A percentile compares a stretch with the other conserved stretches of the same genome.
Evolutionary conservation across 495 filamentous ascomycete species (phyloP).

Genomic region (Penicillium canariense): DNA sequence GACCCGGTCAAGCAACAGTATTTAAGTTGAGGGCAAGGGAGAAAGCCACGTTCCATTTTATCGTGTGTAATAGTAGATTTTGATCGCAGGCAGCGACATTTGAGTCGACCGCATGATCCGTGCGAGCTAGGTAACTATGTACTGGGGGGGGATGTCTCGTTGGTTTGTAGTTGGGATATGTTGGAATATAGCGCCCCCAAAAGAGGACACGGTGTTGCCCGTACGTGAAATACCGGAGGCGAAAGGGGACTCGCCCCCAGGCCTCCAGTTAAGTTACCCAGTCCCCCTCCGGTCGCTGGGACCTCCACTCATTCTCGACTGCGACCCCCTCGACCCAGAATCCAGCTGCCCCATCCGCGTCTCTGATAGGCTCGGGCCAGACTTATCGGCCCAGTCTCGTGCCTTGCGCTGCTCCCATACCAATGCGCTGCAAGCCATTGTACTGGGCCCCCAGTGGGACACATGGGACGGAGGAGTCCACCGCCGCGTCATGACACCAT

Average conservation of each 20-base stretch:
- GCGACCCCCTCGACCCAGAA: slow-evolving; percentile 4
- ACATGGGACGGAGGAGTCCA: slow-evolving; percentile 12
- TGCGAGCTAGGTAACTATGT: not conserved
- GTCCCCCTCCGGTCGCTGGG: not conserved
- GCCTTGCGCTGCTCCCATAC: slow-evolving; percentile 2
- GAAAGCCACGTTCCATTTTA: not conserved
- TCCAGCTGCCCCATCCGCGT: slow-evolving; percentile 6
- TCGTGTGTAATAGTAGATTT: not conserved
- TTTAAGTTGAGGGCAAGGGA: not conserved
- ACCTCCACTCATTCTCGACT: slow-evolving; percentile 10
- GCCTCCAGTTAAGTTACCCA: not conserved
- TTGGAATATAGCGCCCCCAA: not conserved
- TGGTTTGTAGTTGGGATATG: not conserved
- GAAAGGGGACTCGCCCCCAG: slow-evolving; percentile 10
- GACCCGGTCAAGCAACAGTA: too few species aligned
- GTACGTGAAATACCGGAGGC: slow-evolving; percentile 22
- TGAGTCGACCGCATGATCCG: not conserved
- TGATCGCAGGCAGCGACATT: not conserved
- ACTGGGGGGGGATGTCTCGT: not conserved
- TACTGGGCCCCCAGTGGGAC: slow-evolving; percentile 5
- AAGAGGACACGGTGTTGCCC: slow-evolving; percentile 49
- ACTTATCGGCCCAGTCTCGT: slow-evolving; percentile 21
- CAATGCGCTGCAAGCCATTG: slow-evolving; percentile 1
- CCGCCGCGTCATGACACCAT: slow-evolving; percentile 15
- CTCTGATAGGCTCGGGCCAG: slow-evolving; percentile 21